Percentiles rank a stretch among this genome's conserved stretches.
Conservation (phyloP, 768 basidiomycete genomes). For the Pholiota molesta region DNA sequence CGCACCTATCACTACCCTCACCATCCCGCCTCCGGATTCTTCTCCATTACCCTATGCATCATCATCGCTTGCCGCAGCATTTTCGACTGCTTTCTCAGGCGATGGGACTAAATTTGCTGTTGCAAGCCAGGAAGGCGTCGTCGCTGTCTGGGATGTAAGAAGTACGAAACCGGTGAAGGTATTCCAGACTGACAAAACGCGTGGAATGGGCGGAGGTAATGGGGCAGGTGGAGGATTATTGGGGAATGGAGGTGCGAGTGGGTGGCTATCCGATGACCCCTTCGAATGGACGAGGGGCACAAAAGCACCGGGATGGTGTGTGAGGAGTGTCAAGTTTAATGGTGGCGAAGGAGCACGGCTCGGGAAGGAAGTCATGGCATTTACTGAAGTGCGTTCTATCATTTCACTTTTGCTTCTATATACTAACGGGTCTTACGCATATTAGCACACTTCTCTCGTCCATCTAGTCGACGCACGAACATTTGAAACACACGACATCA, state of each 20-base stretch:
- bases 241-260: conserved; percentile 23
- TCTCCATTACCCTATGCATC: conserved; percentile 12
- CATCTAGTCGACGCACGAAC: conserved; percentile 89
- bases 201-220: conserved; percentile 14
- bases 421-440: conserved; percentile 11
- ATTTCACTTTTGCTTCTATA: not conserved
- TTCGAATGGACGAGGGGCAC: conserved; percentile 69
- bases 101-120: conserved; percentile 83
- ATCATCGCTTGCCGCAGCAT: conserved; percentile 60
- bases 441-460: conserved; percentile 77
- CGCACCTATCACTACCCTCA: conserved; percentile 66
- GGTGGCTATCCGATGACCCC: conserved; percentile 63
- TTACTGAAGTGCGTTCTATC: conserved; percentile 73
- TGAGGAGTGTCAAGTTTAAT: conserved; percentile 81
- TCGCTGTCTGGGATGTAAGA: conserved; percentile 84
- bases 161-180: conserved; percentile 72
- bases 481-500: conserved; percentile 75
- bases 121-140: conserved; percentile 79
- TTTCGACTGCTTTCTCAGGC: conserved; percentile 77
- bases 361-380: conserved; percentile 80
- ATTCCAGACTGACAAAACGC: conserved; percentile 57
- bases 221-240: not conserved
- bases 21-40: conserved; percentile 59
- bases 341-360: conserved; percentile 46
- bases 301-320: conserved; percentile 80